phyloP scores from a whole-genome alignment of 1,284 basidiomycete genomes.

The Cystobasidium sp. region DNA sequence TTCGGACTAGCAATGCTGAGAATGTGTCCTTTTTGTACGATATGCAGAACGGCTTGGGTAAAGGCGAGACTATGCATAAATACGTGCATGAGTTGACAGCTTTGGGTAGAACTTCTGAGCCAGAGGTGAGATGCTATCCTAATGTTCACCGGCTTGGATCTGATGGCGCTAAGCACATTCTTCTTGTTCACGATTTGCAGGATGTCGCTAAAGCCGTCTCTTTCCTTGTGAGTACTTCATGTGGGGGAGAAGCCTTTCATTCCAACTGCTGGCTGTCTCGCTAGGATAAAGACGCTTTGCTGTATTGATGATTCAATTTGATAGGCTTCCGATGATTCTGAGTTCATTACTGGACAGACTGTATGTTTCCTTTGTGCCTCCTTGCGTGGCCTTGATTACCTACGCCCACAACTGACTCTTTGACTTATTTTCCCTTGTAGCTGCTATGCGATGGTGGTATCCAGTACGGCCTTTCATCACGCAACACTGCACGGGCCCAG shows the following conservation, averaged over 20 bases:
- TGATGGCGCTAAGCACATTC: no score
- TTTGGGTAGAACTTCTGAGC: conserved; percentile 31
- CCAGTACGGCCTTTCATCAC: conserved; percentile 13
- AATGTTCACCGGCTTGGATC: no score
- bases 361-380: not conserved
- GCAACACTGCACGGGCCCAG: no score
- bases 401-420: not conserved
- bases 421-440: not conserved
- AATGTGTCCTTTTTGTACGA: not conserved
- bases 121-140: conserved; percentile 40
- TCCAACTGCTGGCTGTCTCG: not conserved
- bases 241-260: not conserved
- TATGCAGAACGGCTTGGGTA: conserved; percentile 20
- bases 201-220: conserved; percentile 41
- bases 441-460: conserved; percentile 42
- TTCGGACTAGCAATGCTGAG: not conserved
- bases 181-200: no score
- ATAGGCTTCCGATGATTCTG: conserved; percentile 40
- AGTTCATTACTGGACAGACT: conserved; percentile 44
- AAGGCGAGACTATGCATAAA: conserved; percentile 38
- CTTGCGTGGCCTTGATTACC: not conserved
- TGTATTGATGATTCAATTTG: no score
- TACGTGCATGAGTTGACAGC: conserved; percentile 39
- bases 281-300: not conserved
- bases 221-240: conserved; percentile 26